Evolutionary conservation across 768 basidiomycete species (phyloP).

Genomic region (Lepiota brunneoincarnata): DNA sequence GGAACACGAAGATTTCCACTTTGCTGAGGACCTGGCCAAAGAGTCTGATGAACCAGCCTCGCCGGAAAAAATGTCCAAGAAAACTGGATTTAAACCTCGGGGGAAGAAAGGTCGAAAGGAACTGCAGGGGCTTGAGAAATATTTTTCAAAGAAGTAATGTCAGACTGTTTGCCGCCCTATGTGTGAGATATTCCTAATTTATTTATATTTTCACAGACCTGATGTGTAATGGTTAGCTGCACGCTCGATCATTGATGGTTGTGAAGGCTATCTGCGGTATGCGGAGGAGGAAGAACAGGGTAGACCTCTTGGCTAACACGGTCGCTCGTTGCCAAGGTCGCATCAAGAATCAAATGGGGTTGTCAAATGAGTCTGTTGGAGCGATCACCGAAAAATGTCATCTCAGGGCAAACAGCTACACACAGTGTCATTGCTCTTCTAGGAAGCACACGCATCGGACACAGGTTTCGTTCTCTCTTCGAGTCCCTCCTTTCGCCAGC

Average conservation of each 20-base stretch:
- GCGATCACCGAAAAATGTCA: conserved; percentile 5
- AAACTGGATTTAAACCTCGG: conserved; percentile 14
- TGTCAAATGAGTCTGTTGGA: neutral
- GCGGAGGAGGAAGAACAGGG: too few relatives aligned
- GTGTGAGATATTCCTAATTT: neutral
- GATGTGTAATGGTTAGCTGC: neutral
- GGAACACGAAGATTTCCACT: conserved; percentile 91
- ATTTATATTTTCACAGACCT: neutral
- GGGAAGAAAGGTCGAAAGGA: conserved; percentile 31
- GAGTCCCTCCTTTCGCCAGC: conserved; percentile 16
- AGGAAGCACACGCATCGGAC: neutral
- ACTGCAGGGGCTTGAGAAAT: conserved; percentile 36
- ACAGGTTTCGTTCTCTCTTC: conserved; percentile 11
- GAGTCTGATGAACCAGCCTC: conserved; percentile 24
- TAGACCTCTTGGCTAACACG: neutral
- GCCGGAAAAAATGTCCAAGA: conserved; percentile 13
- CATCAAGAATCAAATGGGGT: conserved; percentile 4
- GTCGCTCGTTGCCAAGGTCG: conserved; percentile 2
- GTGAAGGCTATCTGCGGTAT: neutral
- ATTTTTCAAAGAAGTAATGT: conserved; percentile 31
- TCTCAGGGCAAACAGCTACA: conserved; percentile 5
- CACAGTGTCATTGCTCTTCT: neutral
- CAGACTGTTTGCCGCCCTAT: neutral
- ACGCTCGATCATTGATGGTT: neutral
- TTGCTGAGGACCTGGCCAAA: conserved; percentile 73